Evolutionary conservation across 2,329 filamentous ascomycete species (phyloP).

Genomic region (Aspergillus floridensis): DNA sequence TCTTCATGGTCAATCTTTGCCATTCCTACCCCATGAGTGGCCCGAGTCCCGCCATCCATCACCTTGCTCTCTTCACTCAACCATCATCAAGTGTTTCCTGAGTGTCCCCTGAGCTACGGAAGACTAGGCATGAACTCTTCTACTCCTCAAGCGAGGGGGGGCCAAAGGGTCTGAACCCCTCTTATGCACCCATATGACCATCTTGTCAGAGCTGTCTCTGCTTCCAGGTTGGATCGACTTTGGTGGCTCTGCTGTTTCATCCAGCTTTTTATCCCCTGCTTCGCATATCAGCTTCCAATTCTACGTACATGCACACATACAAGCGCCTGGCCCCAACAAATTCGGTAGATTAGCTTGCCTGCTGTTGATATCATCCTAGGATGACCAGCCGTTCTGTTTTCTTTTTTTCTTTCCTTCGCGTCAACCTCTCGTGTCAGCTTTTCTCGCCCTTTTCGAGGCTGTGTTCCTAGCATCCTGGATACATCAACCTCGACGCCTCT

Average conservation of each 20-base stretch:
- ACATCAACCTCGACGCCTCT: constrained; percentile 1
- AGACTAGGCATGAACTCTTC: no score
- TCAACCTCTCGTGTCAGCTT: neutral
- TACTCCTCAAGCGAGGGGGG: neutral
- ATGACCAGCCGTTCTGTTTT: neutral
- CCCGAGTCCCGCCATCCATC: no score
- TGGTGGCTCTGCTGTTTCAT: neutral
- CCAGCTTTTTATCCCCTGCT: constrained; percentile 3
- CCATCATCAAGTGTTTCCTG: no score
- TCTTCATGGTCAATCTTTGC: no score
- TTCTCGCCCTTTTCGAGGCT: neutral
- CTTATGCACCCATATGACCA: neutral
- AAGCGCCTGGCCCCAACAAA: neutral
- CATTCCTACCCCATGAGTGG: no score
- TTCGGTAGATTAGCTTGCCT: neutral
- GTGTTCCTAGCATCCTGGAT: neutral
- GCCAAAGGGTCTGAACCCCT: neutral
- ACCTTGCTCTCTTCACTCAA: no score
- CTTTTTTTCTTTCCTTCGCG: neutral
- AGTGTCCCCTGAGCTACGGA: no score
- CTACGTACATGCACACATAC: neutral
- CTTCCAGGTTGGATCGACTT: neutral
- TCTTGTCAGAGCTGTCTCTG: neutral
- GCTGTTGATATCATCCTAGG: neutral
- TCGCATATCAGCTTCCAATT: neutral